These are phyloP conservation scores for Protomyces lactucae-debilis DNA, from an alignment of 1,139 yeast genomes.

Conservation along the genomic window DNA sequence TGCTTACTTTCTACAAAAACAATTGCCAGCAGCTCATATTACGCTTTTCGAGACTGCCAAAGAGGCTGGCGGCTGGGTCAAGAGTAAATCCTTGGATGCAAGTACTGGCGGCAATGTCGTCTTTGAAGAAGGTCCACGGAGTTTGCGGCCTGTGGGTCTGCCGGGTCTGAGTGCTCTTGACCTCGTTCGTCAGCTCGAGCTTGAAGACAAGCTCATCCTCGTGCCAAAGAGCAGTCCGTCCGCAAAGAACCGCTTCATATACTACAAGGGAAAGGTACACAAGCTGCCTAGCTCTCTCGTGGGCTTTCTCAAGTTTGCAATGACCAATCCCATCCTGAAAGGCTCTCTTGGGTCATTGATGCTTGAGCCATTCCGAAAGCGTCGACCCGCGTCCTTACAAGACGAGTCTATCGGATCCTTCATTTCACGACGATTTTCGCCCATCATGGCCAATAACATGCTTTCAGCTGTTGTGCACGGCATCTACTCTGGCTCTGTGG, in stretches of 20 bases:
- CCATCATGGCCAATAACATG: constrained; percentile 55
- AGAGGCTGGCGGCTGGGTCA: constrained; percentile 77
- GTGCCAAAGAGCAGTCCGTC: constrained; percentile 46
- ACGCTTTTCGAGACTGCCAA: constrained; percentile 54
- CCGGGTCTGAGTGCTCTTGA: constrained; percentile 32
- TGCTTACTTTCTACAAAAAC: constrained; percentile 62
- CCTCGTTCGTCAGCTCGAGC: constrained; percentile 46
- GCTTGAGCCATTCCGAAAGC: constrained; percentile 41
- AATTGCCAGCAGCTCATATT: constrained; percentile 61
- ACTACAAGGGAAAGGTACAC: constrained; percentile 41
- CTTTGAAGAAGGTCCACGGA: constrained; percentile 45
- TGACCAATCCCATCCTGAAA: constrained; percentile 40
- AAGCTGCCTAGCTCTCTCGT: constrained; percentile 37
- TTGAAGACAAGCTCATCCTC: constrained; percentile 48
- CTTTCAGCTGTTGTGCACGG: constrained; percentile 84
- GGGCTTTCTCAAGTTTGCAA: constrained; percentile 36
- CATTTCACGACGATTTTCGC: constrained; percentile 64
- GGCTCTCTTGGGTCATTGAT: constrained; percentile 43
- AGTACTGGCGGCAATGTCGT: constrained; percentile 32
- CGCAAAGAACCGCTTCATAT: constrained; percentile 58
- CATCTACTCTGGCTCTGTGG: constrained; percentile 80
- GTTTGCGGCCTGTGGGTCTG: constrained; percentile 40
- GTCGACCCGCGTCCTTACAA: constrained; percentile 34
- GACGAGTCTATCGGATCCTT: constrained; percentile 76
- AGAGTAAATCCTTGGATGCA: constrained; percentile 40